phyloP scores from a whole-genome alignment of 106 monocot species.

The Alisma plantagoaquatica region DNA sequence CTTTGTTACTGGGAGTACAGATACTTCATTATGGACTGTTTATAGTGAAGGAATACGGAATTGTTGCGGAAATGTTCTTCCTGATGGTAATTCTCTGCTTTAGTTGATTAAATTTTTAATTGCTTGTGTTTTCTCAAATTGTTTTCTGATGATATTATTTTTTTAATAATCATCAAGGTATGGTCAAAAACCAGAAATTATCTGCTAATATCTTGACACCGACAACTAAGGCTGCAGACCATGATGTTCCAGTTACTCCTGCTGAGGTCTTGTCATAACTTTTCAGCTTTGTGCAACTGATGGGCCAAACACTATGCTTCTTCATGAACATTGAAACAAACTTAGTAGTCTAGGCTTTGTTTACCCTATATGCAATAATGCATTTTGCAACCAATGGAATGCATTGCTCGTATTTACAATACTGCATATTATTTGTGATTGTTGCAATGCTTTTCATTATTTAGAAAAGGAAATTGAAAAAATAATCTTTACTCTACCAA shows the following conservation, averaged over 20 bases:
- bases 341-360: too few species aligned
- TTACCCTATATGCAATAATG: too few species aligned
- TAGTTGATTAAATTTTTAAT: background rate
- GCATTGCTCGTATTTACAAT: too few species aligned
- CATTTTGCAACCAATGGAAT: too few species aligned
- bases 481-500: too few species aligned
- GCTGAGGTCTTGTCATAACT: constrained; percentile 42
- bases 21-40: constrained; percentile 95
- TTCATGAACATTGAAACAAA: too few species aligned
- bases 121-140: background rate
- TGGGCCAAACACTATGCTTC: too few species aligned
- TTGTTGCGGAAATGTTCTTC: constrained; percentile 85
- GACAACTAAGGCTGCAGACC: constrained; percentile 79
- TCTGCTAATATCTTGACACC: constrained; percentile 87
- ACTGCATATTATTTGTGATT: too few species aligned
- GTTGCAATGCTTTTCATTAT: too few species aligned
- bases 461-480: too few species aligned
- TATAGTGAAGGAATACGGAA: constrained; percentile 71
- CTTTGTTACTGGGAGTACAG: constrained; percentile 91
- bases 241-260: constrained; percentile 97
- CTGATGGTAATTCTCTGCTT: constrained; percentile 72
- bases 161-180: constrained; percentile 40
- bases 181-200: constrained; percentile 90
- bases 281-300: too few species aligned
- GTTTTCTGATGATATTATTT: background rate